Evolutionary conservation across 2,329 filamentous ascomycete species (phyloP), one percentile per base, ranked within the genome.

Genomic region (Trichoderma semiorbis): DNA sequence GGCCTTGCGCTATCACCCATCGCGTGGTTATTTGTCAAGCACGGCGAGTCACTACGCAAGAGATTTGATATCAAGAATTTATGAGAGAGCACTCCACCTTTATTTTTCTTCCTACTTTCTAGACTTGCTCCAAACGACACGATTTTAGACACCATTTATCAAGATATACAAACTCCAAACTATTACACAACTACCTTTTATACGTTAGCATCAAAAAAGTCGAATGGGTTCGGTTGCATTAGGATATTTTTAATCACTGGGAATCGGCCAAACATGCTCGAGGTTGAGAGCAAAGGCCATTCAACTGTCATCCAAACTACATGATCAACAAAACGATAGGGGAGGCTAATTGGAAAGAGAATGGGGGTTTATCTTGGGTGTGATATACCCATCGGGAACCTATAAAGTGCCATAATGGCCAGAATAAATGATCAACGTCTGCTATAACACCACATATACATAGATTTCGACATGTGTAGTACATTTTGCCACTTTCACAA

Each of bases 11-110:
- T 87, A 72, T 75, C 84, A 3, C 85, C 85, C 0, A 80, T 84
- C 1, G 82, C 85, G 0, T 84, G 82, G 76, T 71, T 85, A 24
- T 80, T 87, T 36, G 76, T 83, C 26, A 80, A 78, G 67, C 85
- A 85, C 60, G 86, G 86, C 3, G 85, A 86, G 75, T 76, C 78
- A 58, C 67, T 87, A 69, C 79, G 79, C 30, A 80, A 79, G 74
- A 78, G 70, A 43, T 85, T 81, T 70, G 77, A 77, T 72, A 77
- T 82, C 1, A 80, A 82, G 74, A 75, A 82, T 71, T 70, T 82
- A 14, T 83, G 21, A 71, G 34, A 21, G n/a, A 10, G 26, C 3
- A 10, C 8, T 43, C 10, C 4, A 18, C 10, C 18, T 3, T 28
- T 24, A 7, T 14, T 39, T 18, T 24, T 11, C 2, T n/a, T 16